Conservation (phyloP, 1,139 yeast species). For the Sugiyamaella pinicola region DNA sequence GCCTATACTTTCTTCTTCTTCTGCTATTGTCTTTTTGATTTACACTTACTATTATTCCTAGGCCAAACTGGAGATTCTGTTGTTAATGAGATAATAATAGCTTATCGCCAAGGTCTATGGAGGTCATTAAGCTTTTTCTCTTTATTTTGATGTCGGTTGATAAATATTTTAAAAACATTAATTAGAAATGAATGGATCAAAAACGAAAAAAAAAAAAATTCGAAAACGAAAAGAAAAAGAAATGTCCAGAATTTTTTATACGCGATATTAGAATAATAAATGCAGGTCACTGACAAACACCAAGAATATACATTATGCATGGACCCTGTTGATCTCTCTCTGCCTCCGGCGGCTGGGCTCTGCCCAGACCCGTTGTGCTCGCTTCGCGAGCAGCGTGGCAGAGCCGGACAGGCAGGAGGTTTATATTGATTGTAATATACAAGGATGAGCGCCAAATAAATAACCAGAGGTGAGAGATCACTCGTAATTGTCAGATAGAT, state of each 20-base stretch:
- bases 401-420: no score
- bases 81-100: no score
- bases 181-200: not conserved
- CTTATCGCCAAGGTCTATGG: no score
- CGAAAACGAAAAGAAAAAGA: constrained; percentile 13
- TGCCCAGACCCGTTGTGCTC: not conserved
- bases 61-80: no score
- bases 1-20: no score
- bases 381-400: not conserved
- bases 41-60: no score
- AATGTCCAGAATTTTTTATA: not conserved
- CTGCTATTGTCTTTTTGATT: no score
- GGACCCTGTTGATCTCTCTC: not conserved
- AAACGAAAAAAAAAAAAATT: constrained; percentile 13
- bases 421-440: not conserved
- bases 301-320: not conserved
- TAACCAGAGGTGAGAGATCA: constrained; percentile 10
- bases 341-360: no score
- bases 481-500: constrained; percentile 51
- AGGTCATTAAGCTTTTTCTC: no score
- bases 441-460: constrained; percentile 5
- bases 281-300: no score
- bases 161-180: no score
- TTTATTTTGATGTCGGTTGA: no score
- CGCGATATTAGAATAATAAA: constrained; percentile 3